These are phyloP conservation scores for Metschnikowia lochheadii DNA, from an alignment of 805 yeast genomes.

Conservation along the genomic window DNA sequence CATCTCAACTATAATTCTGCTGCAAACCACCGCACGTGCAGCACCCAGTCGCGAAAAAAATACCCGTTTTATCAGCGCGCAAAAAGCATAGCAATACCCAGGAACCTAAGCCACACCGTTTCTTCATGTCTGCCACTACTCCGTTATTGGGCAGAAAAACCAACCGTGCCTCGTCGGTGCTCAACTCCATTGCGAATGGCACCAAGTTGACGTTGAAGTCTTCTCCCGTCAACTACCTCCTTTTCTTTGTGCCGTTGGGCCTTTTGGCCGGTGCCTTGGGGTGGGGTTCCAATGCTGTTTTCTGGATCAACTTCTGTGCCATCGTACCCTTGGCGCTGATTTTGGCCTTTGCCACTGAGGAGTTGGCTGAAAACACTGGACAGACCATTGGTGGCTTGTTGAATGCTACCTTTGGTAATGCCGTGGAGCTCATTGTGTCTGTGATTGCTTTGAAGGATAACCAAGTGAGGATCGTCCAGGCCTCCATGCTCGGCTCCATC, in stretches of 20 bases:
- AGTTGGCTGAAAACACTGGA: slow-evolving; percentile 81
- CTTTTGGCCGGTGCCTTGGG: slow-evolving; percentile 60
- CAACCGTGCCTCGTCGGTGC: slow-evolving; percentile 3
- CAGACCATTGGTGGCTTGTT: slow-evolving; percentile 89
- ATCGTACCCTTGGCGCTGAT: slow-evolving; percentile 90
- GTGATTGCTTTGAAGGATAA: slow-evolving; percentile 81
- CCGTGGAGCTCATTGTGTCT: slow-evolving; percentile 93
- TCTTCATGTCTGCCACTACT: slow-evolving; percentile 13
- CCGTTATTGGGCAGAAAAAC: slow-evolving; percentile 14
- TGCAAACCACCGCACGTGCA: not conserved
- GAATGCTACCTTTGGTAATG: slow-evolving; percentile 97
- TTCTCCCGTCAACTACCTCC: slow-evolving; percentile 70
- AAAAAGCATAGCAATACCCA: not conserved
- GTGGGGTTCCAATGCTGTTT: slow-evolving; percentile 53
- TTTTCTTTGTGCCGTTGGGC: slow-evolving; percentile 88
- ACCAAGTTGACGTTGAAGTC: slow-evolving; percentile 37
- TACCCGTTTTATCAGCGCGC: not conserved
- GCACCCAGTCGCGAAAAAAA: not conserved
- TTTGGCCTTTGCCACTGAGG: slow-evolving; percentile 90
- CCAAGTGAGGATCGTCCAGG: slow-evolving; percentile 92
- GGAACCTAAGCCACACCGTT: not conserved
- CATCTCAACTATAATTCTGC: not conserved
- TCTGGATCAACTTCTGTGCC: slow-evolving; percentile 78
- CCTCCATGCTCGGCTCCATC: slow-evolving; percentile 94
- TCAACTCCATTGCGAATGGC: slow-evolving; percentile 6